Percentiles rank a stretch among this genome's conserved stretches.
phyloP scores from a whole-genome alignment of 228 moss, liverwort and hornwort species.

The Sphagnum fallax region DNA sequence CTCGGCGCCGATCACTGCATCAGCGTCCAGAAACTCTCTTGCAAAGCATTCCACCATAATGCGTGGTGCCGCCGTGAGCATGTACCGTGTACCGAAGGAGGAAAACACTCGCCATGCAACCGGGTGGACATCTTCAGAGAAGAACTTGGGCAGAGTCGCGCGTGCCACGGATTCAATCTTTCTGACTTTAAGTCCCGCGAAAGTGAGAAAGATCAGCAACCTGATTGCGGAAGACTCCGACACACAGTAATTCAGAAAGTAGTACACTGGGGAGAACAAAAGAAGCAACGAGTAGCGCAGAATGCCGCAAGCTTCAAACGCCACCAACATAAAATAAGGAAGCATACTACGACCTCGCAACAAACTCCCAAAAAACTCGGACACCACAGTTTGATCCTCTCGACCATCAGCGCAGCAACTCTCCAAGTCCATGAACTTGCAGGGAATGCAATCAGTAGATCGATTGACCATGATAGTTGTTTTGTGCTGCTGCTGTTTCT shows the following conservation, averaged over 20 bases:
- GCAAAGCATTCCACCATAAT: constrained; percentile 45
- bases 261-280: constrained; percentile 16
- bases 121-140: constrained; percentile 42
- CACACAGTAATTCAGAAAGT: constrained; percentile 35
- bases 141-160: constrained; percentile 35
- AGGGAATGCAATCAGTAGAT: background rate
- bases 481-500: too few species aligned
- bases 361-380: constrained; percentile 48
- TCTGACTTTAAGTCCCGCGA: constrained; percentile 25
- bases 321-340: constrained; percentile 50
- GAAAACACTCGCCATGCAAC: constrained; percentile 42
- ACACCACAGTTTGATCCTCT: constrained; percentile 21
- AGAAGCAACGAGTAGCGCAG: constrained; percentile 28
- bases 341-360: constrained; percentile 38
- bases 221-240: constrained; percentile 38
- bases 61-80: constrained; percentile 47
- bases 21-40: constrained; percentile 25
- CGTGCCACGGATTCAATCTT: constrained; percentile 37
- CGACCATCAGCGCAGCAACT: constrained; percentile 20
- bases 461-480: too few species aligned
- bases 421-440: constrained; percentile 8
- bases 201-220: constrained; percentile 35
- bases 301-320: constrained; percentile 51
- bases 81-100: constrained; percentile 29
- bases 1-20: constrained; percentile 41